Evolutionary conservation across 768 basidiomycete species (phyloP).

Genomic region (Mycena belliarum): DNA sequence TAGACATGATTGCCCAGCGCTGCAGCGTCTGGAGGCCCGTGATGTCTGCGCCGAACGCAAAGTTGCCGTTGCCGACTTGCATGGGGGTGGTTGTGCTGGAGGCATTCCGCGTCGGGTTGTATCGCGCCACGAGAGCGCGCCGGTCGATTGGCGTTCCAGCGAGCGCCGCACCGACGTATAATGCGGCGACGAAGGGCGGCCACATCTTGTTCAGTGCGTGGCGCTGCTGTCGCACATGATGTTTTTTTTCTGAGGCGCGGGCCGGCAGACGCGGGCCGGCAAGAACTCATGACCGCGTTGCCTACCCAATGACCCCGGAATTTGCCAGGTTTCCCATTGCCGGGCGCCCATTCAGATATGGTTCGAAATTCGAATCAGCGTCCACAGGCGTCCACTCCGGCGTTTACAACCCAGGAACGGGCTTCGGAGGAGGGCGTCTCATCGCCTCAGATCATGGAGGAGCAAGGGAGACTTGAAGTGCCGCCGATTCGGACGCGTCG

Average conservation of each 20-base stretch:
- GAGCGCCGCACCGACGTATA: neutral
- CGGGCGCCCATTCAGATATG: too few species aligned
- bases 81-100: slow-evolving; percentile 50
- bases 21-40: slow-evolving; percentile 60
- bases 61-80: slow-evolving; percentile 64
- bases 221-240: neutral
- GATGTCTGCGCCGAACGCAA: slow-evolving; percentile 60
- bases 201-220: slow-evolving; percentile 8
- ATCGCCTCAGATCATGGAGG: too few species aligned
- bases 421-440: too few species aligned
- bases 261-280: slow-evolving; percentile 14
- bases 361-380: too few species aligned
- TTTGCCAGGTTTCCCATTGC: too few species aligned
- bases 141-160: slow-evolving; percentile 38
- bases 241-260: too few species aligned
- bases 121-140: slow-evolving; percentile 44
- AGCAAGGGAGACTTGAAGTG: too few species aligned
- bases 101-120: slow-evolving; percentile 51
- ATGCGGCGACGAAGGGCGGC: neutral
- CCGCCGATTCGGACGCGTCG: too few species aligned
- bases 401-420: too few species aligned
- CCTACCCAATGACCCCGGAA: too few species aligned
- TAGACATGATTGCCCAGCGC: slow-evolving; percentile 56
- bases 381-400: too few species aligned
- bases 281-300: slow-evolving; percentile 8